These are phyloP conservation scores for Kodamaea sp. DNA, from an alignment of 1,139 yeast genomes.

Conservation along the genomic window DNA sequence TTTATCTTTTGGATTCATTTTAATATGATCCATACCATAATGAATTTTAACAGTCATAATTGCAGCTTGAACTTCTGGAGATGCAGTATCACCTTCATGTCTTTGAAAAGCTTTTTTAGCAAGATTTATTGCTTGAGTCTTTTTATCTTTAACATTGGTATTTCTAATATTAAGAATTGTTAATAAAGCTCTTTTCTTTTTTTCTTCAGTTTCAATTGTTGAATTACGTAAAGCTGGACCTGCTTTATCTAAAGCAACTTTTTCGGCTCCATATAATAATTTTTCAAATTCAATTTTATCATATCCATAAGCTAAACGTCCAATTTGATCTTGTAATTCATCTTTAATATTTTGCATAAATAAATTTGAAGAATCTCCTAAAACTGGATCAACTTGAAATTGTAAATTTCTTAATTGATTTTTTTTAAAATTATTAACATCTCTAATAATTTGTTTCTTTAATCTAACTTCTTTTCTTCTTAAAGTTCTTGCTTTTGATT, in stretches of 20 bases:
- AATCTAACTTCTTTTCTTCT: conserved; percentile 41
- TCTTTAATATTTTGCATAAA: conserved; percentile 66
- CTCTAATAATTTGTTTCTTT: conserved; percentile 43
- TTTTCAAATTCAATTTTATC: conserved; percentile 67
- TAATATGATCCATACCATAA: conserved; percentile 71
- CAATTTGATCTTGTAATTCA: conserved; percentile 55
- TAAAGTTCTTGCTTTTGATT: conserved; percentile 34
- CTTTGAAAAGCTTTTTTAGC: conserved; percentile 81
- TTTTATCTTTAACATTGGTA: conserved; percentile 56
- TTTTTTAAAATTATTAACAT: conserved; percentile 45
- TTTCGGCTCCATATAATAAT: conserved; percentile 71
- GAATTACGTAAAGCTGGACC: conserved; percentile 41
- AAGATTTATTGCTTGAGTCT: conserved; percentile 54
- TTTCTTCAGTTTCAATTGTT: conserved; percentile 44
- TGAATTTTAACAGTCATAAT: conserved; percentile 78
- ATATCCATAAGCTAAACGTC: conserved; percentile 57
- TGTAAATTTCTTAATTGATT: conserved; percentile 29
- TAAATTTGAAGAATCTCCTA: conserved; percentile 66
- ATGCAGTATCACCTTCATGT: conserved; percentile 87
- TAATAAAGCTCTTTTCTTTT: conserved; percentile 63
- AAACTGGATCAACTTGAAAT: conserved; percentile 64
- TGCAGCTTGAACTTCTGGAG: conserved; percentile 95
- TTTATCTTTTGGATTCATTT: conserved; percentile 69
- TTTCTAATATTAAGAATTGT: conserved; percentile 76
- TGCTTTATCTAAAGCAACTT: conserved; percentile 33